phyloP scores from a whole-genome alignment of 805 yeast genomes.

The Starmerella gropengiesseri region DNA sequence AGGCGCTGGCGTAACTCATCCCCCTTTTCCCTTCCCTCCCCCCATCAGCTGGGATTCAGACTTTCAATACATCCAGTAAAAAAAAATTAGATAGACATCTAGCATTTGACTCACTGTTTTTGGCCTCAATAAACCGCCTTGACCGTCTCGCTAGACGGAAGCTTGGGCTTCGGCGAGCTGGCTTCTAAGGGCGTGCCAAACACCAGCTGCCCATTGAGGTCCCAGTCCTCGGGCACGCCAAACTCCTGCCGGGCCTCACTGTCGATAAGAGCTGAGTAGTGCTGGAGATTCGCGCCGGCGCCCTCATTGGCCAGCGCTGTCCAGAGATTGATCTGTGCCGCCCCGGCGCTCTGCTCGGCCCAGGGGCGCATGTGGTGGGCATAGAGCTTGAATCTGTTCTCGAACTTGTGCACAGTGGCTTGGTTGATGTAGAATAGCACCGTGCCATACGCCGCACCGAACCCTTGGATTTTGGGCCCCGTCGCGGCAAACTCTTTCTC shows the following conservation, averaged over 20 bases:
- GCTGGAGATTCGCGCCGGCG: conserved; percentile 44
- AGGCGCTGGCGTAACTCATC: conserved; percentile 11
- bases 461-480: conserved; percentile 35
- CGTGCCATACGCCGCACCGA: conserved; percentile 40
- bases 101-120: not conserved
- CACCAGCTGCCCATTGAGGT: conserved; percentile 40
- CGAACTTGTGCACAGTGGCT: conserved; percentile 32
- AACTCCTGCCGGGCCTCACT: conserved; percentile 32
- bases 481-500: conserved; percentile 32
- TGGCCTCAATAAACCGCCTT: conserved; percentile 8
- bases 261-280: conserved; percentile 39
- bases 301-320: conserved; percentile 37
- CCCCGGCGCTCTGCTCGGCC: conserved; percentile 36
- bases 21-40: not conserved
- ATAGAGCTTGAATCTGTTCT: conserved; percentile 36
- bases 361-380: conserved; percentile 39
- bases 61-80: not conserved
- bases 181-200: conserved; percentile 41
- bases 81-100: not conserved
- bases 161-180: conserved; percentile 34
- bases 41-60: not conserved
- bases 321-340: conserved; percentile 45
- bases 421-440: conserved; percentile 39
- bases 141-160: conserved; percentile 36
- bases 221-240: conserved; percentile 36